Evolutionary conservation across 345 rosid genomes (phyloP).

Genomic region (Alliaria petiolata): DNA sequence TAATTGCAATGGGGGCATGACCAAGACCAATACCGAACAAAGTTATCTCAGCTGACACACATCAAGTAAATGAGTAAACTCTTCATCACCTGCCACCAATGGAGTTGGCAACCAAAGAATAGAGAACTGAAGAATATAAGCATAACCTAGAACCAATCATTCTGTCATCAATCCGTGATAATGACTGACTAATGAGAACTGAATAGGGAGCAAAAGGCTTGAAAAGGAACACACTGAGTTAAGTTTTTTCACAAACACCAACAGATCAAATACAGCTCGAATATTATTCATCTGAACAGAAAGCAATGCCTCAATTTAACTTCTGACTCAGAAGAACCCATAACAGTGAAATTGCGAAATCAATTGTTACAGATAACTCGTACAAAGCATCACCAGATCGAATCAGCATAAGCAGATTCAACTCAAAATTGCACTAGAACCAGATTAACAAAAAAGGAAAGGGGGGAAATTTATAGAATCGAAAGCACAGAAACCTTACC

Average conservation of each 20-base stretch:
- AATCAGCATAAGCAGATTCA: neutral
- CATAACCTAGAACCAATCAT: neutral
- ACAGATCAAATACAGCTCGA: neutral
- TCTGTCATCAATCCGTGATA: neutral
- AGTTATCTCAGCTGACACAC: neutral
- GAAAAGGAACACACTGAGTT: neutral
- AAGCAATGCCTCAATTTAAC: neutral
- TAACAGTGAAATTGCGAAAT: neutral
- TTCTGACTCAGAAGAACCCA: neutral
- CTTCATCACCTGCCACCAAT: neutral
- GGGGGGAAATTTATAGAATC: neutral
- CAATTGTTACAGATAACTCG: neutral
- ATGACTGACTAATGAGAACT: too few species aligned
- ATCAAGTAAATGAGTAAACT: conserved; percentile 5
- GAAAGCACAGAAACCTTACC: conserved; percentile 37
- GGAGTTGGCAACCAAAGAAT: neutral
- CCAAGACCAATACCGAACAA: neutral
- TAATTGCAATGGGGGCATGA: neutral
- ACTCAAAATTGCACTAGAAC: neutral
- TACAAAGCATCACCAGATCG: neutral
- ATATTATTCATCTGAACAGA: neutral
- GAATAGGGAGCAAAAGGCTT: neutral
- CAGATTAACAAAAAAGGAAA: neutral
- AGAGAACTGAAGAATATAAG: neutral
- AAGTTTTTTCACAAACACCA: neutral